Conservation (phyloP, 345 rosid species). For the Arabis hirsuta region DNA sequence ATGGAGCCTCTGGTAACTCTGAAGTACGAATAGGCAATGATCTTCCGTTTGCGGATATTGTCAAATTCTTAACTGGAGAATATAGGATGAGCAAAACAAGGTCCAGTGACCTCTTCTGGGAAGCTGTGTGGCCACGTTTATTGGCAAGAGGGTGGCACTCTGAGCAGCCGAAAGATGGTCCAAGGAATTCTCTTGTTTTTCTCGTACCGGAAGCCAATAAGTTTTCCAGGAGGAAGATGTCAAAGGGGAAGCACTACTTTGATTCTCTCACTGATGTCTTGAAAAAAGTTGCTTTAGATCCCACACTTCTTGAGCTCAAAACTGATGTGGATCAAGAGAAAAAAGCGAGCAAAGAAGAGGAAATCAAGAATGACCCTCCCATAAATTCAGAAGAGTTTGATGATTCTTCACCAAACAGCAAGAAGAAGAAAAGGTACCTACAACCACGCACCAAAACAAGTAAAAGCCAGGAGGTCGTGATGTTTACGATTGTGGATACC, state of each 20-base stretch:
- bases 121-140: constrained; percentile 94
- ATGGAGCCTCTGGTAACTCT: constrained; percentile 46
- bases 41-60: constrained; percentile 63
- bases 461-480: constrained; percentile 40
- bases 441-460: constrained; percentile 61
- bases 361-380: constrained; percentile 41
- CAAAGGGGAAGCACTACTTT: constrained; percentile 77
- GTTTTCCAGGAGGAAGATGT: constrained; percentile 73
- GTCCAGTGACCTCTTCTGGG: constrained; percentile 88
- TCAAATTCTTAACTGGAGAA: constrained; percentile 66
- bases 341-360: constrained; percentile 44
- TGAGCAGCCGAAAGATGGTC: constrained; percentile 65
- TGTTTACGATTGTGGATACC: constrained; percentile 68
- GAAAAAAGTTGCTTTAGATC: constrained; percentile 66
- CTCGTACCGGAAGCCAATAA: constrained; percentile 72
- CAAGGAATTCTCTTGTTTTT: constrained; percentile 67
- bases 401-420: constrained; percentile 35
- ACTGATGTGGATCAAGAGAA: constrained; percentile 42
- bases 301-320: constrained; percentile 65
- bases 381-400: constrained; percentile 27
- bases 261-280: constrained; percentile 76
- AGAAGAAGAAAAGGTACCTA: constrained; percentile 51
- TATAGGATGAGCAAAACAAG: constrained; percentile 79
- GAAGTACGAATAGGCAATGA: constrained; percentile 69
- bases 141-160: constrained; percentile 94